Base-by-base conservation (phyloP, 2,329 filamentous ascomycete genomes). In the Chaetomiaceae sp. region DNA sequence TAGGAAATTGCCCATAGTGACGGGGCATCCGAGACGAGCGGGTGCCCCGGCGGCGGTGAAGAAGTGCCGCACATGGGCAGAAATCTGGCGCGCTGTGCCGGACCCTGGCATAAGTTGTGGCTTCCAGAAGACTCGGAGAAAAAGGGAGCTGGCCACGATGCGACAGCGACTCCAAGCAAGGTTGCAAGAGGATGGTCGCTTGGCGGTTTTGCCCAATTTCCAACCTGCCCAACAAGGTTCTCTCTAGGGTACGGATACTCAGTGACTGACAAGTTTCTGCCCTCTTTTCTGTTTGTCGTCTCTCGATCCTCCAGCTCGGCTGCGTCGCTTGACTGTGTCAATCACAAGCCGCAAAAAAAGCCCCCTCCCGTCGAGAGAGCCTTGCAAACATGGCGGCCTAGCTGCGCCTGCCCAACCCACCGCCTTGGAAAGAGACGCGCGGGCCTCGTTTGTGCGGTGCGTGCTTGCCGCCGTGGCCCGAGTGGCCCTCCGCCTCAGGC, bases 81-180 rank as follows among this genome's bases (percentile, higher is more conserved):
- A 34, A n/a, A 6, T 47, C 27, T 49, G 52, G 38, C 38, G 22
- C 40, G 45, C 56, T 59, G 54, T 50, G 54, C 59, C 56, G 19
- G 50, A 52, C 51, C 53, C 54, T 55, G 50, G 36, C 56, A 61
- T 39, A n/a, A n/a, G 22, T 39, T 19, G 20, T 42, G 42, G 52
- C 59, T 61, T 61, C 59, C 47, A 61, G 59, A 61, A 60, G 42
- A 53, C 50, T 37, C 20, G 25, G 14, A 47, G 56, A 54, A 53
- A 33, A 50, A 15, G 20, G n/a, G 27, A 17, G 44, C 51, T 49
- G 51, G 53, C 39, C 40, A 34, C 31, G 38, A n/a, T n/a, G 20
- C 17, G 27, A 22, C 31, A 20, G 23, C 14, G 31, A 31, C 20
- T 36, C 15, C 27, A 49, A 47, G 12, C 43, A 52, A 47, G 25